Percentiles rank a stretch among this genome's conserved stretches.
phyloP scores from a whole-genome alignment of 176 grass and related monocot genomes.

The Lolium perenne region DNA sequence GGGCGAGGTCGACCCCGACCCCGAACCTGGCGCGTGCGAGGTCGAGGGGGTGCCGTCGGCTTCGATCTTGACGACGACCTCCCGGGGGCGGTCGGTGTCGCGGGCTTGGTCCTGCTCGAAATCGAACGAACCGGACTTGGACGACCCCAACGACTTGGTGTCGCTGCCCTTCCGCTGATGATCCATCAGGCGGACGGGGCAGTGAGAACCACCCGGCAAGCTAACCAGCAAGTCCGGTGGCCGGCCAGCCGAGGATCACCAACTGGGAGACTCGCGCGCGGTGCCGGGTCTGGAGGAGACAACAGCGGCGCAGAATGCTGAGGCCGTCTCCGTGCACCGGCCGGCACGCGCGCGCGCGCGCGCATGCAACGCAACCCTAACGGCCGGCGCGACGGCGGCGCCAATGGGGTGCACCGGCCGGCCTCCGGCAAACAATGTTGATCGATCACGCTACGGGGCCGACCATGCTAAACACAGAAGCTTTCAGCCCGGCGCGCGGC shows the following conservation, averaged over 20 bases:
- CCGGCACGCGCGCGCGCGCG: slow-evolving; percentile 10
- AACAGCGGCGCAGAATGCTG: neutral
- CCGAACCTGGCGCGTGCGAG: slow-evolving; percentile 5
- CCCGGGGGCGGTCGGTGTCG: slow-evolving; percentile 36
- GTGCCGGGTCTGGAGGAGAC: neutral
- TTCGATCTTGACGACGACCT: slow-evolving; percentile 96
- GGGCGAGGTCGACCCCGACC: slow-evolving; percentile 38
- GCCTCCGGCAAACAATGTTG: neutral
- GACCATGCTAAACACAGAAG: neutral
- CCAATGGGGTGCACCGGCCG: slow-evolving; percentile 21
- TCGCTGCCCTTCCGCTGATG: slow-evolving; percentile 31
- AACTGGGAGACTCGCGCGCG: too few species aligned
- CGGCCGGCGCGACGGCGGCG: neutral
- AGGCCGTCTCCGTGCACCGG: slow-evolving; percentile 9
- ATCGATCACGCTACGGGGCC: neutral
- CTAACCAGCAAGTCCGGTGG: slow-evolving; percentile 6
- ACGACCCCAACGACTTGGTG: slow-evolving; percentile 41
- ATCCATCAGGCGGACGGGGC: slow-evolving; percentile 41
- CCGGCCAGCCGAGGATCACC: neutral
- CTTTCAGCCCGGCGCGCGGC: neutral
- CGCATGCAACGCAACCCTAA: neutral
- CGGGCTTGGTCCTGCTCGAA: slow-evolving; percentile 50
- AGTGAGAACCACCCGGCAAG: neutral
- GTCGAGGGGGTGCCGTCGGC: slow-evolving; percentile 19
- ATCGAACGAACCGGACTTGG: slow-evolving; percentile 53